Evolutionary conservation across 2,329 filamentous ascomycete species (phyloP).

Genomic region (Apiospora koreana): DNA sequence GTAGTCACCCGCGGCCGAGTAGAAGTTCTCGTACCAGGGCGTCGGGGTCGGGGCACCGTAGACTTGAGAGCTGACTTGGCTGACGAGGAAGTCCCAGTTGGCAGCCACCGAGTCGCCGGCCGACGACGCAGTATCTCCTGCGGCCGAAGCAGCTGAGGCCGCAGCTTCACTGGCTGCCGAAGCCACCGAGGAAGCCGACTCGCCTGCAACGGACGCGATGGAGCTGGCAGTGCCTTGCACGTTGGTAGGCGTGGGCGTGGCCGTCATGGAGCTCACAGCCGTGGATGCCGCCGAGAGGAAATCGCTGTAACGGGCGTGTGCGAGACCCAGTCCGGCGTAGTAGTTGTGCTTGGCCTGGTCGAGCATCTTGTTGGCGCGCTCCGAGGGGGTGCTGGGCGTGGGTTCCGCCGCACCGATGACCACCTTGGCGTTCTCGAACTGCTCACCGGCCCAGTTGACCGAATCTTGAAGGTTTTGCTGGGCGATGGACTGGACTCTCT

Average conservation of each 20-base stretch:
- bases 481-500: slow-evolving; percentile 62
- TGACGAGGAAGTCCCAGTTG: slow-evolving; percentile 65
- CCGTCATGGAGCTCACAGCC: slow-evolving; percentile 61
- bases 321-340: slow-evolving; percentile 76
- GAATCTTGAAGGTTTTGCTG: slow-evolving; percentile 70
- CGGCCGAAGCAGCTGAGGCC: slow-evolving; percentile 44
- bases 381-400: slow-evolving; percentile 51
- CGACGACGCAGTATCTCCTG: slow-evolving; percentile 46
- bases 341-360: slow-evolving; percentile 67
- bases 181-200: slow-evolving; percentile 44
- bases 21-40: slow-evolving; percentile 54
- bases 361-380: slow-evolving; percentile 56
- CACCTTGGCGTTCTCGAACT: slow-evolving; percentile 69
- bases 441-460: slow-evolving; percentile 68
- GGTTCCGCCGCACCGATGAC: slow-evolving; percentile 64
- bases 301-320: slow-evolving; percentile 76
- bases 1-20: slow-evolving; percentile 37
- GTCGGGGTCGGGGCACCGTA: slow-evolving; percentile 67
- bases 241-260: slow-evolving; percentile 61
- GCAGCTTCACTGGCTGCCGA: slow-evolving; percentile 52
- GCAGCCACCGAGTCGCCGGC: slow-evolving; percentile 41
- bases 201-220: slow-evolving; percentile 47
- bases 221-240: slow-evolving; percentile 50
- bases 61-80: slow-evolving; percentile 66
- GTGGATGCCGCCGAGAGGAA: slow-evolving; percentile 73